A percentile compares a stretch with the other conserved stretches of the same genome.
These are phyloP conservation scores for Pleurotus sapidus DNA, from an alignment of 768 basidiomycete genomes.

Conservation along the genomic window DNA sequence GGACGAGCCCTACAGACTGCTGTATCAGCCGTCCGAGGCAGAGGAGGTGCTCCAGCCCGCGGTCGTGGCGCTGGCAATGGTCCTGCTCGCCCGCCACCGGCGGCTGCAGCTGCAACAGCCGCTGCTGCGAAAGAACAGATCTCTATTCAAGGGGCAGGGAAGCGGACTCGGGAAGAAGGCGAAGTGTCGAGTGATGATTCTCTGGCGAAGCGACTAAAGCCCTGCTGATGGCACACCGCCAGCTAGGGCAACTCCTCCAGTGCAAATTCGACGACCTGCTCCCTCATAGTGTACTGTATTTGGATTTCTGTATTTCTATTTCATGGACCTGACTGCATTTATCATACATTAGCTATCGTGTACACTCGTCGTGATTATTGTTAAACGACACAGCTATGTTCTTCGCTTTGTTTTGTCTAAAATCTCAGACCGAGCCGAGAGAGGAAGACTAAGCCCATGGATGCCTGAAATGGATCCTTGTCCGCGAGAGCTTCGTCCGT, in stretches of 20 bases:
- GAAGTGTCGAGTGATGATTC: conserved; percentile 46
- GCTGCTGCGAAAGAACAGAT: conserved; percentile 25
- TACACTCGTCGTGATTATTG: not conserved
- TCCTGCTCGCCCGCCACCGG: conserved; percentile 31
- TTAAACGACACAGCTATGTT: no score
- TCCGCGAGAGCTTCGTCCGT: conserved; percentile 29
- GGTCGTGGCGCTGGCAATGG: conserved; percentile 33
- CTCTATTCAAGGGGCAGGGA: conserved; percentile 61
- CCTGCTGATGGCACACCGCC: conserved; percentile 32
- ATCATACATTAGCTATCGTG: not conserved
- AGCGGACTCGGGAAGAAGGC: conserved; percentile 62
- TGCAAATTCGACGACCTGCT: conserved; percentile 3
- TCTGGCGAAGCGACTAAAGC: conserved; percentile 65
- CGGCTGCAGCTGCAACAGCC: conserved; percentile 26
- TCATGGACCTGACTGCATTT: not conserved
- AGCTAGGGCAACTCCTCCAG: not conserved
- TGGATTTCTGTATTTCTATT: not conserved
- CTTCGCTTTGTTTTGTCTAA: not conserved
- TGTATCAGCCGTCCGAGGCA: conserved; percentile 15
- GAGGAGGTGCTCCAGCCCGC: not conserved
- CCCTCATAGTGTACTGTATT: not conserved
- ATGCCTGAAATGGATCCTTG: conserved; percentile 42
- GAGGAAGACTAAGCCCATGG: conserved; percentile 44
- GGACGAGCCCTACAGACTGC: conserved; percentile 11
- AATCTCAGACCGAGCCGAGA: conserved; percentile 33